Evolutionary conservation across 257 asterid species (phyloP), one percentile per base, ranked within the genome.

Genomic region (Verbascum thapsus): DNA sequence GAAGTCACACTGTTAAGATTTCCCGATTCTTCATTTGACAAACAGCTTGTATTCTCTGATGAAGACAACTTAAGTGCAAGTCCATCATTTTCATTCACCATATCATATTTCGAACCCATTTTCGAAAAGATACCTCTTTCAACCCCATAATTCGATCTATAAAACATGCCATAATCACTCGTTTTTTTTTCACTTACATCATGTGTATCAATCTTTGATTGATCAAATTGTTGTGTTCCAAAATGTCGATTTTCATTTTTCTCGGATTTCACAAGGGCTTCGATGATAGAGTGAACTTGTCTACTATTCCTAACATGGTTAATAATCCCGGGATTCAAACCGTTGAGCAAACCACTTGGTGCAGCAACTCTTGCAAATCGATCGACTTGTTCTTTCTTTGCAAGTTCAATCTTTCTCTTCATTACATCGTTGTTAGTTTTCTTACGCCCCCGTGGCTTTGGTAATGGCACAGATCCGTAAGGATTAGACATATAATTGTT

Each of bases 251-350:
- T 78, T 73, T 84, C 92, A 16, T 6, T 62, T 62, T 64, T 75
- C 72, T 84, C 89, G 6, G 96, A 94, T 57, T 49, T 88, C 65
- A 94, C 89, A 3, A 94, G 53, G 15, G 95, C 87, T 76, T 88
- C 95, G 47, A 94, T 90, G 56, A 94, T 94, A 12, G 98, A 82
- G 64, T 81, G 92, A 64, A 94, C 99, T 73, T 90, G 99, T 66
- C 77, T 94, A 44, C 91, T 83, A 73, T 94, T 94, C 62, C 99
- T 78, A 32, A 94, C 99, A 60, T 90, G 99, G 79, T 87, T 94
- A 54, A 94, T 90, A 59, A 94, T 94, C 42, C 98, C 98, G 1
- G 95, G 99, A 77, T 94, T 94, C 42, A 94, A 74, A 62, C 85
- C 99, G 11, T 84, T 83, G 43, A 94, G 98, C 80, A 94, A 72